These are phyloP conservation scores for Vaccinium corymbosum DNA, from an alignment of 148 eudicot species.

Conservation along the genomic window DNA sequence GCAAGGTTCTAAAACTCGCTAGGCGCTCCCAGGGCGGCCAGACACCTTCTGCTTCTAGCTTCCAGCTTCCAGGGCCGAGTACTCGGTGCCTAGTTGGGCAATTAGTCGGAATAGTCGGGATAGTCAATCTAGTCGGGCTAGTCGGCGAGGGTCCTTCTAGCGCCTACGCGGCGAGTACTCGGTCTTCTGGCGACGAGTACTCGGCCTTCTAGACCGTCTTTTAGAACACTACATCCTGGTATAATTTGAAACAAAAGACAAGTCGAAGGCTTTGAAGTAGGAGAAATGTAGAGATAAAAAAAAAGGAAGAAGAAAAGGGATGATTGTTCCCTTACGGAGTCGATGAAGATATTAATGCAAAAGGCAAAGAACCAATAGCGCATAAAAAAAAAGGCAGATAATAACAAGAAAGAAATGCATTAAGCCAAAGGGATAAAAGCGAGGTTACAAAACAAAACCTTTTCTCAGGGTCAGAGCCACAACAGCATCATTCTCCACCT, in stretches of 20 bases:
- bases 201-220: too few relatives aligned
- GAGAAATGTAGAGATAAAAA: background rate
- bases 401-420: background rate
- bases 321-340: background rate
- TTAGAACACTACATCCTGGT: background rate
- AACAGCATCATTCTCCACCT: slow-evolving; percentile 98
- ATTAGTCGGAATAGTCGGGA: too few relatives aligned
- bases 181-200: too few relatives aligned
- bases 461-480: slow-evolving; percentile 90
- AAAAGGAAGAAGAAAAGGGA: background rate
- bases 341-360: background rate
- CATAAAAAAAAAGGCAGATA: background rate
- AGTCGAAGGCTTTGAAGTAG: background rate
- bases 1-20: too few relatives aligned
- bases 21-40: too few relatives aligned
- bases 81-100: too few relatives aligned
- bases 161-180: too few relatives aligned
- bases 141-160: too few relatives aligned
- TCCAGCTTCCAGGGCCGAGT: too few relatives aligned
- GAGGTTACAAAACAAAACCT: slow-evolving; percentile 41
- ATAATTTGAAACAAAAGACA: background rate
- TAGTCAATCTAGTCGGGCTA: too few relatives aligned
- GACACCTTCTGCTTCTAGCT: too few relatives aligned
- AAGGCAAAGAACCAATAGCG: background rate
- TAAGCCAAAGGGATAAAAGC: background rate